Conservation (phyloP, 208 protist species). For the Leishmania amazonensis region DNA sequence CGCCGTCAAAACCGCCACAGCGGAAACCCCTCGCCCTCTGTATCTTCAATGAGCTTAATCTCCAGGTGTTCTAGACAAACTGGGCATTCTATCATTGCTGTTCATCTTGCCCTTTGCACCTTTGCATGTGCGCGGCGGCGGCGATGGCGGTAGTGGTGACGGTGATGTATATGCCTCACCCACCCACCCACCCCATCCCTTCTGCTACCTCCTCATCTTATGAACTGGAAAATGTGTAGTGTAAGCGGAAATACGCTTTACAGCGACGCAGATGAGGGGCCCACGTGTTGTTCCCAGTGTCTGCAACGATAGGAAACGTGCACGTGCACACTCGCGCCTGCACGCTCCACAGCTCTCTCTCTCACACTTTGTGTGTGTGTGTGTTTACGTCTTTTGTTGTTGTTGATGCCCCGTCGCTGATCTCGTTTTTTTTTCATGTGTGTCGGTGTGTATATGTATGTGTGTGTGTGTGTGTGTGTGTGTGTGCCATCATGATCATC, state of each 20-base stretch:
- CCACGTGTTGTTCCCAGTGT: neutral
- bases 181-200: too few species aligned
- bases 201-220: neutral
- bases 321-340: neutral
- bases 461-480: neutral
- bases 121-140: neutral
- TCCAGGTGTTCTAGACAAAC: neutral
- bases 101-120: neutral
- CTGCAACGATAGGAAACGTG: neutral
- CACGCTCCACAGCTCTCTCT: too few species aligned
- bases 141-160: neutral
- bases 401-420: neutral
- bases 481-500: neutral
- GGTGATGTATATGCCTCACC: neutral
- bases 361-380: neutral
- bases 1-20: neutral
- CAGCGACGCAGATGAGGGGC: neutral
- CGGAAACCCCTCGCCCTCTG: neutral
- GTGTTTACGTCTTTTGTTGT: neutral
- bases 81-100: neutral
- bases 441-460: neutral
- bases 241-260: neutral
- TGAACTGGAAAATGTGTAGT: too few species aligned
- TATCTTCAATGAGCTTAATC: neutral
- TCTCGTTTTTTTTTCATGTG: constrained; percentile 2